A percentile compares a stretch with the other conserved stretches of the same genome.
Evolutionary conservation across 2,329 filamentous ascomycete genomes (phyloP).

Genomic region (Colletotrichum plurivorum): DNA sequence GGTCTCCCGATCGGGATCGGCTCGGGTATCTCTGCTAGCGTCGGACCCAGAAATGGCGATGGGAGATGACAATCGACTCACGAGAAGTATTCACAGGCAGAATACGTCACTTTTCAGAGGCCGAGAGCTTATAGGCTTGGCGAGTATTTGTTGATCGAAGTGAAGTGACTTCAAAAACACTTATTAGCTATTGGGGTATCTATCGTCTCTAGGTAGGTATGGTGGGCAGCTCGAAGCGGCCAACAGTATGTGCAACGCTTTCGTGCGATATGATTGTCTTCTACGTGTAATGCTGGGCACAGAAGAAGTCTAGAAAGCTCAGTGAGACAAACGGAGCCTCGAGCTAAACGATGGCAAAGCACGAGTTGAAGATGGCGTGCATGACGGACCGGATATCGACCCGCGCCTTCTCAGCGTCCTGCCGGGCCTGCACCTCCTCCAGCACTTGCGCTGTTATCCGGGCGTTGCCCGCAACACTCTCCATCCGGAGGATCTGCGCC

Average conservation of each 20-base stretch:
- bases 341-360: conserved; percentile 69
- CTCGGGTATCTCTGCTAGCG: conserved; percentile 28
- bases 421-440: conserved; percentile 60
- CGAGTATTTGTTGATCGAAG: neutral
- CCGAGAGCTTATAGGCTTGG: too few relatives aligned
- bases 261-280: neutral
- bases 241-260: neutral
- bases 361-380: conserved; percentile 64
- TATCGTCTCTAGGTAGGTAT: neutral
- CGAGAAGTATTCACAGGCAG: neutral
- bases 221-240: neutral
- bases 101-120: neutral
- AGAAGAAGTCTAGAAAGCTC: too few relatives aligned
- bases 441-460: conserved; percentile 61
- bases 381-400: conserved; percentile 62
- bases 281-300: too few relatives aligned
- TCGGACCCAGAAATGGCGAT: neutral
- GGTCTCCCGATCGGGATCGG: conserved; percentile 32
- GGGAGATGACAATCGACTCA: neutral
- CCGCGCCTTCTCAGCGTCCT: conserved; percentile 55
- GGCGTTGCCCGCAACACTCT: conserved; percentile 60
- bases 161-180: neutral
- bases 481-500: conserved; percentile 62
- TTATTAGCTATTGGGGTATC: conserved; percentile 1
- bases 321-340: too few relatives aligned